These are phyloP conservation scores for Phytophthora foliorum DNA, from an alignment of 352 stramenopile species.

Conservation along the genomic window DNA sequence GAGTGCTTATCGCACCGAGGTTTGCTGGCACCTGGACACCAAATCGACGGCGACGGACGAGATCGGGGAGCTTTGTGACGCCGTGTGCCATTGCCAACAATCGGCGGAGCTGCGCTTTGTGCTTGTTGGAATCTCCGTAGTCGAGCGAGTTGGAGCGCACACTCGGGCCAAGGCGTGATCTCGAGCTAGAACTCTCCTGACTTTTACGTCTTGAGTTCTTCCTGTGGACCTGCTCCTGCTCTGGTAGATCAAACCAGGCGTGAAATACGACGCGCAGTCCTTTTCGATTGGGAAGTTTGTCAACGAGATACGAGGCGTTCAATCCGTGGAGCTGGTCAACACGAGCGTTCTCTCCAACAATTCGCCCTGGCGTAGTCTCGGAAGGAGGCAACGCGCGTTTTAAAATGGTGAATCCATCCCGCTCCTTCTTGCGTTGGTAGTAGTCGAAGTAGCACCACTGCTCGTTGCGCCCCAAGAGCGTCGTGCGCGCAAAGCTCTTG, in stretches of 20 bases:
- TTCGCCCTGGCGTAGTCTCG: constrained; percentile 16
- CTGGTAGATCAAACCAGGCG: constrained; percentile 32
- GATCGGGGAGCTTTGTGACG: constrained; percentile 35
- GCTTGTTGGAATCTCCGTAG: constrained; percentile 6
- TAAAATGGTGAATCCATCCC: constrained; percentile 35
- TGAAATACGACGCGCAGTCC: constrained; percentile 39
- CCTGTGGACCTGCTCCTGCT: not conserved
- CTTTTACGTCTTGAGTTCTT: constrained; percentile 12
- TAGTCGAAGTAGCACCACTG: constrained; percentile 50
- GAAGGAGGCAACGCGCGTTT: constrained; percentile 25
- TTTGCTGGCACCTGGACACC: constrained; percentile 45
- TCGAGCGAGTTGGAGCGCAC: constrained; percentile 7
- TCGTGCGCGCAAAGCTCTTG: constrained; percentile 31
- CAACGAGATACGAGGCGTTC: constrained; percentile 35
- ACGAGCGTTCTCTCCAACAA: constrained; percentile 16
- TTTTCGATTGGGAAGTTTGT: constrained; percentile 17
- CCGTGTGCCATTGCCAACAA: constrained; percentile 25
- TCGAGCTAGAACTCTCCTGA: not conserved
- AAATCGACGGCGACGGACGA: constrained; percentile 52
- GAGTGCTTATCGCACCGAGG: constrained; percentile 8
- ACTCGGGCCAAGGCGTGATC: not conserved
- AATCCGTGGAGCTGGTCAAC: constrained; percentile 37
- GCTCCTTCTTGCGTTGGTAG: constrained; percentile 27
- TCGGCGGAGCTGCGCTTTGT: constrained; percentile 19
- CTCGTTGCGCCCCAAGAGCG: constrained; percentile 32